Evolutionary conservation across 257 asterid species (phyloP), one percentile per base, ranked within the genome.

Genomic region (Prunella vulgaris): DNA sequence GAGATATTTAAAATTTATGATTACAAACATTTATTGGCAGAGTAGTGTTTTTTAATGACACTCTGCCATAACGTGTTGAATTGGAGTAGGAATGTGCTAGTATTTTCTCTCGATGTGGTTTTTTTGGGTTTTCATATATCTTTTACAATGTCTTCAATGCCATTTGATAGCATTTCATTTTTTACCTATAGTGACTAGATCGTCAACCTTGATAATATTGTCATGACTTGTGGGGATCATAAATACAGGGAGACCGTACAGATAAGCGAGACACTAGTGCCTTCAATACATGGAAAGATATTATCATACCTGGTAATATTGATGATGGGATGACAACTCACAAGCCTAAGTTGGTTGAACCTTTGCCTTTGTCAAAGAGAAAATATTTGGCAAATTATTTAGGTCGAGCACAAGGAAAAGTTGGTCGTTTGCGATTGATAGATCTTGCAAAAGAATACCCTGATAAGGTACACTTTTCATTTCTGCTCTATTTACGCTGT

Each of bases 251-350:
- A 18, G 99, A 93, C 68, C 88, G 95, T 48, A 93, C 97, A 21
- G 97, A 93, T 84, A 90, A 93, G 78, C 85, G 96, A 80, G 96
- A 84, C 79, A 85, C 80, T 25, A 90, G 95, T 70, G 96, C 97
- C 71, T 93, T 90, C 83, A 90, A 84, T 79, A 90, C 97, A 37
- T 93, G 97, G 99, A 90, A 93, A 81, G 99, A 93, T 80, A 83
- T 90, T 62, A 87, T 93, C 70, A 88, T 93, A 69, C 99, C 99
- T 59, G 99, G 99, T 64, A 88, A 93, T 74, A 80, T 88, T 73
- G 99, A 93, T 73, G 97, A 93, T 81, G 96, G 96, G 72, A 93
- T 93, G 96, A 93, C 96, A 53, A 42, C 74, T 70, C 72, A 68
- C 30, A 80, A 84, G 63, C 49, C 88, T 75, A 82, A 88, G 79